Percentiles rank a stretch among this genome's conserved stretches.
These are phyloP conservation scores for Gaultheria prostrata DNA, from an alignment of 148 eudicot genomes.

Conservation along the genomic window DNA sequence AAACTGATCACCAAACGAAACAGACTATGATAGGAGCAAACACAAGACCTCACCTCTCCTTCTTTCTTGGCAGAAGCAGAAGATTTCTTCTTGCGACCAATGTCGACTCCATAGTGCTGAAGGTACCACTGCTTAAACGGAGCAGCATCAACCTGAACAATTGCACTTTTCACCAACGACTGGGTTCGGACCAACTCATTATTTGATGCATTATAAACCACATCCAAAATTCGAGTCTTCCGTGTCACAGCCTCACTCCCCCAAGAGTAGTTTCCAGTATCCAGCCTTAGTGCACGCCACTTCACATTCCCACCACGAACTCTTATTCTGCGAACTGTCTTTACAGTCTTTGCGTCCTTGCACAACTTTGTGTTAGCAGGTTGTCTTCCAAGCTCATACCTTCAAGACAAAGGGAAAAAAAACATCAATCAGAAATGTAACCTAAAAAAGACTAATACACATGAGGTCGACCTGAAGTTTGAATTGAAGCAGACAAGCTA, in stretches of 20 bases:
- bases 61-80: constrained; percentile 43
- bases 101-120: constrained; percentile 60
- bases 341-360: constrained; percentile 18
- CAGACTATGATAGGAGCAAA: neutral
- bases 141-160: constrained; percentile 62
- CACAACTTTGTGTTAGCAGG: constrained; percentile 79
- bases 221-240: constrained; percentile 49
- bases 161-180: constrained; percentile 60
- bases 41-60: constrained; percentile 36
- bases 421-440: neutral
- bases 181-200: constrained; percentile 63
- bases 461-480: neutral
- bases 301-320: constrained; percentile 58
- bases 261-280: constrained; percentile 61
- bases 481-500: neutral
- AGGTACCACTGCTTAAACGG: constrained; percentile 65
- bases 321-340: constrained; percentile 51
- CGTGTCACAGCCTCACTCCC: constrained; percentile 52
- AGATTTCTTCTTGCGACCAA: constrained; percentile 60
- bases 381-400: constrained; percentile 95
- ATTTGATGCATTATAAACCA: constrained; percentile 52
- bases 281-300: constrained; percentile 61
- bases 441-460: neutral
- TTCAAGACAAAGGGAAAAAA: constrained; percentile 9
- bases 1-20: neutral